Base-by-base conservation (phyloP, 352 stramenopile species). In the Globisporangium okanoganense region DNA sequence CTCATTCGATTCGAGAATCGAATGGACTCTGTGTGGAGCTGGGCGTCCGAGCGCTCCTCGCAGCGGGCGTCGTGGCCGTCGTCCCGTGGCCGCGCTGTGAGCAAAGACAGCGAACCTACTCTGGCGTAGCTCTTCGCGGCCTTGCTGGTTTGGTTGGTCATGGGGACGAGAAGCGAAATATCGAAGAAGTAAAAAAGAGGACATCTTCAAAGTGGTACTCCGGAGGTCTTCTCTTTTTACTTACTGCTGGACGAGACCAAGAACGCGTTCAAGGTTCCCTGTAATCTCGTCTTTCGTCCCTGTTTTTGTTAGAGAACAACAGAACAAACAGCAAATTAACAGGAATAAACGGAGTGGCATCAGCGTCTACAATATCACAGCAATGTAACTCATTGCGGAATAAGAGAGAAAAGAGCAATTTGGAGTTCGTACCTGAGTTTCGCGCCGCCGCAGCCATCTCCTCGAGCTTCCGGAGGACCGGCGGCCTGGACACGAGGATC, bases 401-500 rank as follows among this genome's bases (percentile, higher is more conserved):
- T 20, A 43, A 18, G 13, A 43, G 38, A 20, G 20, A 9, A 3
- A 18, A 3, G 18, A 12, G 16, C 20, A 5, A 9, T 22, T 8
- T 45, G 27, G 18, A 36, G 44, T 12, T 61, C 44, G 36, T 56
- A 76, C 65, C 67, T 67, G 50, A 20, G 29, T 53, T 53, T 55
- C 57, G 55, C 36, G 59, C 65, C 16, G 36, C 58, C 16, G 22
- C 29, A 7, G 75, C 12, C 9, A 77, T 14, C 63, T 75, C 59
- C 27, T 82, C 71, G 43, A 85, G 69, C 13, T 48, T 61, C 45
- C 48, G 62, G n/a, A 83, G 51, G 14, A 69, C 61, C 4, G 62
- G 36, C 31, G 72, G 70, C 40, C 47, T 67, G 2, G 70, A 60
- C 18, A 78, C 51, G 8, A 91, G 31, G 29, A 80, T 49, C 1